Base-by-base conservation (phyloP, 768 basidiomycete genomes). In the Boletus huronensis region DNA sequence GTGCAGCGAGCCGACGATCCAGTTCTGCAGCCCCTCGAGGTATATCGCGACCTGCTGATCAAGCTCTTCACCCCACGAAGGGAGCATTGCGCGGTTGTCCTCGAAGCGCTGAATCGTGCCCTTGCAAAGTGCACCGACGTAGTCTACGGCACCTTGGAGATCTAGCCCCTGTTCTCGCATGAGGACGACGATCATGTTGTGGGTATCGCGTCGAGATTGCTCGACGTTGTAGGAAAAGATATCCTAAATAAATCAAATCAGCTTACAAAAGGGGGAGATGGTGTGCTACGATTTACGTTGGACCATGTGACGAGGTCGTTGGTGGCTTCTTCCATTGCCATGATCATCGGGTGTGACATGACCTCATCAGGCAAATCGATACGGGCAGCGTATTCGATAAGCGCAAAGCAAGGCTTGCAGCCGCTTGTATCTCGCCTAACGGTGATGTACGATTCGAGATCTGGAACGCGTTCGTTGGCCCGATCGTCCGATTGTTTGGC, bases 201-300 rank as follows among this genome's bases (percentile, higher is more conserved):
- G 83, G 17, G 81, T 83, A 57, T 87, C 83, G 10, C 78, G 79
- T 14, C 82, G 79, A 3, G 85, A 79, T 67, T 88, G 87, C 63
- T 89, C 88, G 41, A 82, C 80, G 55, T 88, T 87, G 69, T 85
- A 90, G 1, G 86, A 89, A 64, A 85, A 84, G 34, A 88, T 83
- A 58, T 88, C 87, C 87, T 87, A 2, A 5, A 35, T 16, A 8
- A 8, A 48, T 11, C 14, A 3, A 29, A 50, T 69, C 21, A 58
- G 40, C 21, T 9, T 19, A 28, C 13, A 28, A 41, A 36, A 26
- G 23, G 3, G 5, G 23, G 23, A 4, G 23, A 25, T 25, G 23
- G 52, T 14, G 38, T n/a, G n/a, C n/a, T n/a, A n/a, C 3, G 46
- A 40, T 58, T 55, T 55, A 73, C 77, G 50, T 79, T 79, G 26